Evolutionary conservation across 2,329 filamentous ascomycete genomes (phyloP).

Genomic region (Fusarium camptoceras): DNA sequence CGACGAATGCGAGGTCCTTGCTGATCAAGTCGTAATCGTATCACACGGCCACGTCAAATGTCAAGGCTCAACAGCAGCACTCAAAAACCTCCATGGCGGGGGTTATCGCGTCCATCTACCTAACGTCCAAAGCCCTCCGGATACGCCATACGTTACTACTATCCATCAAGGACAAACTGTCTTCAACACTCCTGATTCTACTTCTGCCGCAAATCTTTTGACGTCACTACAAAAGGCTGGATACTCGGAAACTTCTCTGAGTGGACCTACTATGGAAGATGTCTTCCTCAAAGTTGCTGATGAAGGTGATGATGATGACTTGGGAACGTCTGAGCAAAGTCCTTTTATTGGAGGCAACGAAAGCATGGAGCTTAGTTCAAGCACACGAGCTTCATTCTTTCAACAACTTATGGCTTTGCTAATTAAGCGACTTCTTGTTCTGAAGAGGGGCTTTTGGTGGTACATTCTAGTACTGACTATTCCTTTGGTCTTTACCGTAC

Average conservation of each 20-base stretch:
- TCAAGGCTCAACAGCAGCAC: slow-evolving; percentile 5
- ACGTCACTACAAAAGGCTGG: not conserved
- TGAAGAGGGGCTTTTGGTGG: not conserved
- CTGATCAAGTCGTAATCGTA: slow-evolving; percentile 66
- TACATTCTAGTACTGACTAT: not conserved
- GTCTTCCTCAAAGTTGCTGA: slow-evolving; percentile 22
- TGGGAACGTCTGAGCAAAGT: too few species aligned
- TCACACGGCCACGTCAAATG: slow-evolving; percentile 16
- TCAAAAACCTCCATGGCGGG: slow-evolving; percentile 14
- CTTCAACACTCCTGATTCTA: slow-evolving; percentile 1
- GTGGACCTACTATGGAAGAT: slow-evolving; percentile 22
- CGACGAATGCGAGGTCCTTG: slow-evolving; percentile 84
- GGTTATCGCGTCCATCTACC: slow-evolving; percentile 3
- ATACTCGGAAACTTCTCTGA: not conserved
- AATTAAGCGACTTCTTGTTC: not conserved
- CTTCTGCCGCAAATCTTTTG: slow-evolving; percentile 4
- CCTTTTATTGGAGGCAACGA: too few species aligned
- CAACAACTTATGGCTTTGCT: not conserved
- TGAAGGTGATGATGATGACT: not conserved
- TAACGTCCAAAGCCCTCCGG: too few species aligned
- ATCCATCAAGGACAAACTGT: slow-evolving; percentile 13
- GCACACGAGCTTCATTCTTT: not conserved
- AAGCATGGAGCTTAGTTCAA: too few species aligned
- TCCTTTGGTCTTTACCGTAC: not conserved
- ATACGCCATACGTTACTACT: too few species aligned